A percentile compares a stretch with the other conserved stretches of the same genome.
phyloP scores from a whole-genome alignment of 305 asterid species.

The Fraxinus greggii region DNA sequence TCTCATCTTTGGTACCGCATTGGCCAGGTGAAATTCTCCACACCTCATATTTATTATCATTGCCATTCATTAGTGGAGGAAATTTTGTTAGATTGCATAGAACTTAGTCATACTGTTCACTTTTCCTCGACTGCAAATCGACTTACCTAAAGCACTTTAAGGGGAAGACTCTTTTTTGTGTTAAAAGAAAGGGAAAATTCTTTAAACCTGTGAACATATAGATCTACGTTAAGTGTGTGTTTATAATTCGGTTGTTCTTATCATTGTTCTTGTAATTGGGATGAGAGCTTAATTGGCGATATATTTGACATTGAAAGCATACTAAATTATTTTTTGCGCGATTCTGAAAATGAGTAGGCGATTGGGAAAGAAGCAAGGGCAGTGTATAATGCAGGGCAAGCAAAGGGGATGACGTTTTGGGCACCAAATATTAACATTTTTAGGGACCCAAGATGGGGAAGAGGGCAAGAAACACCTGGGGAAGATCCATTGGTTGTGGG shows the following conservation, averaged over 20 bases:
- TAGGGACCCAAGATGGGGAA: conserved; percentile 91
- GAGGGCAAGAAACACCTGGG: conserved; percentile 87
- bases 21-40: conserved; percentile 44
- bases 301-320: neutral
- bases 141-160: neutral
- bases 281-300: neutral
- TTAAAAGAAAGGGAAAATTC: neutral
- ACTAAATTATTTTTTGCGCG: neutral
- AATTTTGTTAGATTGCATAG: conserved; percentile 9
- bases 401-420: conserved; percentile 84
- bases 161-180: neutral
- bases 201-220: neutral
- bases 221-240: neutral
- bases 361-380: conserved; percentile 74
- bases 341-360: conserved; percentile 48
- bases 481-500: conserved; percentile 63
- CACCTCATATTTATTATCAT: neutral
- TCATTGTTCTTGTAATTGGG: neutral
- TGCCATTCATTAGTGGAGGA: neutral
- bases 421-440: conserved; percentile 79
- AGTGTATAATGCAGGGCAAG: conserved; percentile 70
- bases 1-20: conserved; percentile 76
- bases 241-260: neutral
- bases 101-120: neutral
- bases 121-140: conserved; percentile 16